Evolutionary conservation across 768 basidiomycete species (phyloP).

Genomic region (Termitomyces sp.): DNA sequence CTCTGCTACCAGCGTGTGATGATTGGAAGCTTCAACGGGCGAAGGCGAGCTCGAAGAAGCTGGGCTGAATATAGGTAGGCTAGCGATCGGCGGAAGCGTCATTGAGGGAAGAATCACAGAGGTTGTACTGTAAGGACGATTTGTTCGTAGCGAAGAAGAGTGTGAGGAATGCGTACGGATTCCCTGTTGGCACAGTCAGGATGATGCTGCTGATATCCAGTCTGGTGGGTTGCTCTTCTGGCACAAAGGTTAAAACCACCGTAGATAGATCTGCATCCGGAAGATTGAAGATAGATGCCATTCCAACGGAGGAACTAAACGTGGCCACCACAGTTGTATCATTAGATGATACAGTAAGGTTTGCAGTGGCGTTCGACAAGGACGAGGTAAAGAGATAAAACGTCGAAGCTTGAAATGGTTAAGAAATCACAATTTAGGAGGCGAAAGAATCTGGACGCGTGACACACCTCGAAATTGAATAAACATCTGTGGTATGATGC

Average conservation of each 20-base stretch:
- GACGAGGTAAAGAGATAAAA: conserved; percentile 37
- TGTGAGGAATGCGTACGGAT: conserved; percentile 23
- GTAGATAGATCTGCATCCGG: conserved; percentile 32
- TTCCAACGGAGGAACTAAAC: conserved; percentile 35
- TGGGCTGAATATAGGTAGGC: conserved; percentile 23
- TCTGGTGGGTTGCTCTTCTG: conserved; percentile 18
- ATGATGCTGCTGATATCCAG: conserved; percentile 33
- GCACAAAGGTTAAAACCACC: conserved; percentile 35
- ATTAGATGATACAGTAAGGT: conserved; percentile 43
- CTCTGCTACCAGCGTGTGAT: conserved; percentile 13
- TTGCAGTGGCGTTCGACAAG: conserved; percentile 44
- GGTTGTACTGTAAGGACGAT: conserved; percentile 10
- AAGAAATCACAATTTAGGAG: not conserved
- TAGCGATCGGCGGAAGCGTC: conserved; percentile 28
- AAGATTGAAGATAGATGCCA: conserved; percentile 34
- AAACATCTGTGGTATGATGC: conserved; percentile 53
- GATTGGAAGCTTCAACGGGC: conserved; percentile 2
- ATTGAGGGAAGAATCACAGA: conserved; percentile 28
- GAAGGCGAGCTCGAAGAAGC: conserved; percentile 2
- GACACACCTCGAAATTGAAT: conserved; percentile 45
- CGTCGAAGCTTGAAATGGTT: conserved; percentile 28
- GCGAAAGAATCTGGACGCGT: not conserved
- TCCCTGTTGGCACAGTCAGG: conserved; percentile 29
- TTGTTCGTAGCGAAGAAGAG: not conserved
- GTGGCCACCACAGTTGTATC: conserved; percentile 22